Base-by-base conservation (phyloP, 2,329 filamentous ascomycete species). In the Endocalyx cinctus region DNA sequence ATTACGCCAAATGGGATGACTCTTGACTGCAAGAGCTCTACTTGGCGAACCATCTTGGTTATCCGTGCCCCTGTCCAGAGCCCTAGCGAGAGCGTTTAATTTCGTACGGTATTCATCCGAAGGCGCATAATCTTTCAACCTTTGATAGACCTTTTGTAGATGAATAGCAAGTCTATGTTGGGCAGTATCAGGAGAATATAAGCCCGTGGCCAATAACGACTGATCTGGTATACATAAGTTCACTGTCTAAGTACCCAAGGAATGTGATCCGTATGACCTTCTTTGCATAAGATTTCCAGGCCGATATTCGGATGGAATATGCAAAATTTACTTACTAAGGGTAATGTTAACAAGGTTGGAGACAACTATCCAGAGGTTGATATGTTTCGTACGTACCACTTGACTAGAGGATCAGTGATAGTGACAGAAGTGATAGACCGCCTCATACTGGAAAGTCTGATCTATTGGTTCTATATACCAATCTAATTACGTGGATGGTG, bases 91-190 rank as follows among this genome's bases (percentile, higher is more conserved):
- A 43, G 78, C 76, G 27, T 72, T 70, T 2, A 92, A 66, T 17
- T 77, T 73, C 41, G 77, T 66, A 18, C 71, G 72, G 53, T 89
- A 89, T 51, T 87, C 82, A 10, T 73, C 48, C 29, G 79, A 73
- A 0, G 85, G 86, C 22, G 82, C 75, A 59, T 92, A 90, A 56
- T 90, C 84, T 52, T 86, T 88, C 25, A 90, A 65, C 3, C 79
- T 72, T 23, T 77, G 65, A 47, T 92, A 90, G 10, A 90, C 69
- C 52, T 86, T 84, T 46, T 86, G 83, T 2, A 90, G 68, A 58
- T 90, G 83, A 25, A 86, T 69, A 5, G 85, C 85, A 6, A 87
- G 66, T 14, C 82, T 74, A 56, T 87, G 79, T 54, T 87, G 83
- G 15, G 81, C 73, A 5, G 76, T 75, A 58, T 90, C 85, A 7